A percentile compares a stretch with the other conserved stretches of the same genome.
phyloP scores from a whole-genome alignment of 108 stramenopile species.

The Cylindrotheca closterium region DNA sequence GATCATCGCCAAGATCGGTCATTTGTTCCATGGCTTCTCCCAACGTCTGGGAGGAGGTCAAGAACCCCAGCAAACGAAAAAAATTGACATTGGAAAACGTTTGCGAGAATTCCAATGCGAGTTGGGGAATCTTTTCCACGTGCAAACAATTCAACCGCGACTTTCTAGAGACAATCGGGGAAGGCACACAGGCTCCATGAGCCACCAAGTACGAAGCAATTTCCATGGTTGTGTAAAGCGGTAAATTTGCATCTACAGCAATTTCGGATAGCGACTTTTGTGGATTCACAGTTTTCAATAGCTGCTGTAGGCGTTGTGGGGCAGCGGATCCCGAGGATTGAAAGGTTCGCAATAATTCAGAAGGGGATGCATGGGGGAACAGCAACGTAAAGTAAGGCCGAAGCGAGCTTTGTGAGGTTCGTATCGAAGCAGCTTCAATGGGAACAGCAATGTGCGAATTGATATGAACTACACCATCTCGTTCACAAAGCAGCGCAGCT shows the following conservation, averaged over 20 bases:
- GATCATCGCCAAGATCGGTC: constrained; percentile 13
- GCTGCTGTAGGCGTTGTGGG: constrained; percentile 47
- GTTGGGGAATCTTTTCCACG: constrained; percentile 42
- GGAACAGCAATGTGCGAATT: constrained; percentile 81
- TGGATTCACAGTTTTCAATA: constrained; percentile 59
- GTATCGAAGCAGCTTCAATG: constrained; percentile 50
- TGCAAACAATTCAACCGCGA: constrained; percentile 53
- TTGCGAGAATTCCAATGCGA: constrained; percentile 69
- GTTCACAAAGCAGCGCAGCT: constrained; percentile 40
- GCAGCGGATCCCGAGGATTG: constrained; percentile 39
- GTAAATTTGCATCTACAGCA: constrained; percentile 65
- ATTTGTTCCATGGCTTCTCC: constrained; percentile 28
- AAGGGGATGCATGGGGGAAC: constrained; percentile 74
- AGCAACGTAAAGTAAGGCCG: constrained; percentile 77
- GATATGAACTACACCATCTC: constrained; percentile 73
- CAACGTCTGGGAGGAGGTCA: constrained; percentile 26
- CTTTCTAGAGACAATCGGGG: constrained; percentile 46
- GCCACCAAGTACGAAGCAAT: constrained; percentile 58
- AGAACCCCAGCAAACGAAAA: constrained; percentile 37
- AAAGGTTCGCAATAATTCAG: constrained; percentile 53
- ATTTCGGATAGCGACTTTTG: constrained; percentile 65
- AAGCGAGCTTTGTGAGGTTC: constrained; percentile 10
- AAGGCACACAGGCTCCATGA: constrained; percentile 54
- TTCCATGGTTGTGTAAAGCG: constrained; percentile 56
- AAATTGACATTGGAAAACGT: constrained; percentile 46